These are phyloP conservation scores for Fusarium cyanostomum DNA, from an alignment of 2,329 filamentous ascomycete species.

Conservation along the genomic window DNA sequence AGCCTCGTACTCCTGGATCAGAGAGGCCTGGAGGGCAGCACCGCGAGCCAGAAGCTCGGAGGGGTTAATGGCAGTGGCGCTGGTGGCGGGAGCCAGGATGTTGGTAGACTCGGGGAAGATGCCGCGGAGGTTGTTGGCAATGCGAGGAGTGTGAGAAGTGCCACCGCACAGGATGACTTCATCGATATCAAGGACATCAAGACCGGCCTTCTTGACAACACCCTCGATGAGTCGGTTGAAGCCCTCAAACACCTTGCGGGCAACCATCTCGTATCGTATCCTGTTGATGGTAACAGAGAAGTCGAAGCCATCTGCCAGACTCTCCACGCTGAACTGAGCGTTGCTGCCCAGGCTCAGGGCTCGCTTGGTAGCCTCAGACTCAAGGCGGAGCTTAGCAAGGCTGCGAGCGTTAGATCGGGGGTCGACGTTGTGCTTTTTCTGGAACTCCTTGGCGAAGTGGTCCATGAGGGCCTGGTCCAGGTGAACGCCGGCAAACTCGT, in stretches of 20 bases:
- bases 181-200: slow-evolving; percentile 92
- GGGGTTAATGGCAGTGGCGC: slow-evolving; percentile 83
- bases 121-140: slow-evolving; percentile 79
- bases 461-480: slow-evolving; percentile 93
- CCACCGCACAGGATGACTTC: slow-evolving; percentile 95
- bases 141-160: slow-evolving; percentile 91
- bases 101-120: slow-evolving; percentile 84
- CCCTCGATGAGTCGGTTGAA: slow-evolving; percentile 87
- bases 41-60: slow-evolving; percentile 89
- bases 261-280: slow-evolving; percentile 89
- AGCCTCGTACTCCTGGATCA: slow-evolving; percentile 93
- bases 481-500: slow-evolving; percentile 86
- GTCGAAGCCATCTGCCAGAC: slow-evolving; percentile 86
- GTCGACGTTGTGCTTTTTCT: slow-evolving; percentile 94
- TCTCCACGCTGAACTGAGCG: slow-evolving; percentile 93
- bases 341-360: slow-evolving; percentile 87
- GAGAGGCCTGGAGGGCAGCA: slow-evolving; percentile 92
- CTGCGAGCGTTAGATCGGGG: slow-evolving; percentile 83
- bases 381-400: slow-evolving; percentile 90
- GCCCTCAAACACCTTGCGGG: slow-evolving; percentile 84
- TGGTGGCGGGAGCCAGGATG: slow-evolving; percentile 85
- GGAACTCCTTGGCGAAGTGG: slow-evolving; percentile 98
- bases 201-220: slow-evolving; percentile 88
- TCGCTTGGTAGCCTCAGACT: slow-evolving; percentile 92
- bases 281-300: slow-evolving; percentile 94